These are phyloP conservation scores for Syzygium aqueum DNA, from an alignment of 345 rosid genomes.

Conservation along the genomic window DNA sequence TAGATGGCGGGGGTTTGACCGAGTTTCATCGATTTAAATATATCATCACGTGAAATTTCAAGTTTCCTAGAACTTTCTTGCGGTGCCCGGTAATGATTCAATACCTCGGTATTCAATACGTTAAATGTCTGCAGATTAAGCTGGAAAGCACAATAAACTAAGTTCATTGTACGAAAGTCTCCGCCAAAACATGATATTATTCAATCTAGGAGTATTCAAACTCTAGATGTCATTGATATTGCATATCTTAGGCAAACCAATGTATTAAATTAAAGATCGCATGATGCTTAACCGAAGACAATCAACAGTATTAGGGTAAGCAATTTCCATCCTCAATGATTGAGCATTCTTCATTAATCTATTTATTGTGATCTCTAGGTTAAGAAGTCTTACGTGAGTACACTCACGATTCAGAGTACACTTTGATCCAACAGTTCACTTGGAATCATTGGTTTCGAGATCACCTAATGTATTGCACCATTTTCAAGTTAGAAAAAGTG, in stretches of 20 bases:
- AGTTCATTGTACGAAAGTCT: not conserved
- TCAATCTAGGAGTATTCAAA: not conserved
- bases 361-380: not conserved
- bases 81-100: not conserved
- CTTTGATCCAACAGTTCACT: not conserved
- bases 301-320: not conserved
- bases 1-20: not conserved
- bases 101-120: not conserved
- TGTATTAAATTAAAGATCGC: not conserved
- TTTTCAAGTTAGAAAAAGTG: not conserved
- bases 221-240: not conserved
- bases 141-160: not conserved
- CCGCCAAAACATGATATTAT: not conserved
- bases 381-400: not conserved
- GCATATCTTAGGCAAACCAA: not conserved
- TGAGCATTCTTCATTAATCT: not conserved
- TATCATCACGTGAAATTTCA: not conserved
- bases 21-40: not conserved
- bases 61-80: not conserved
- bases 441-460: not conserved
- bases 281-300: not conserved
- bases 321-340: not conserved
- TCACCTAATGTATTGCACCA: not conserved
- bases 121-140: not conserved
- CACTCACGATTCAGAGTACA: not conserved